Percentiles rank a stretch among this genome's conserved stretches.
These are phyloP conservation scores for Fomitopsis palustris DNA, from an alignment of 1,284 basidiomycete species.

Conservation along the genomic window DNA sequence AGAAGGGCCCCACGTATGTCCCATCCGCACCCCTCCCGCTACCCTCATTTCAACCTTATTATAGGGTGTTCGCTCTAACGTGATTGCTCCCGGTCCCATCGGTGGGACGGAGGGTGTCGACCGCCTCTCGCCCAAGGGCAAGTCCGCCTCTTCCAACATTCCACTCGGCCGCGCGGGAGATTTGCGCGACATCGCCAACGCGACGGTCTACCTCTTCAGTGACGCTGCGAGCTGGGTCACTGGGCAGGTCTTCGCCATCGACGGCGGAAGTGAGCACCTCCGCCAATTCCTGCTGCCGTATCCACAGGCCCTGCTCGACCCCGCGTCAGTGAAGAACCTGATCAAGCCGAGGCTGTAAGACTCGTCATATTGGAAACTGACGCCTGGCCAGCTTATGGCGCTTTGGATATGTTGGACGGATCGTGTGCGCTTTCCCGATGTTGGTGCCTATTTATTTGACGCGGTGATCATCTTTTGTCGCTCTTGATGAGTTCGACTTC, in stretches of 20 bases:
- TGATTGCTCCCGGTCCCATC: conserved; percentile 89
- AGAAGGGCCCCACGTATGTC: conserved; percentile 73
- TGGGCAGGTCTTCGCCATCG: conserved; percentile 68
- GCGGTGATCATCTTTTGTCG: no score
- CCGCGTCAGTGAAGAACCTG: conserved; percentile 36
- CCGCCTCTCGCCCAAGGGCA: conserved; percentile 51
- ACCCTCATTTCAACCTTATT: neutral
- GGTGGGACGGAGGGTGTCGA: conserved; percentile 83
- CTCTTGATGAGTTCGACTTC: no score
- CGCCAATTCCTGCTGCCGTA: conserved; percentile 54
- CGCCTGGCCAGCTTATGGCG: no score
- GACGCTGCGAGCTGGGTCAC: conserved; percentile 82
- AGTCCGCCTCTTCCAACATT: conserved; percentile 22
- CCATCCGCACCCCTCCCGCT: neutral
- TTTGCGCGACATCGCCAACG: conserved; percentile 76
- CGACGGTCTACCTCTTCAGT: conserved; percentile 86
- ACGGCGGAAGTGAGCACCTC: conserved; percentile 63
- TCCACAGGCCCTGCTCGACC: conserved; percentile 63
- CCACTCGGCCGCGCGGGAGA: conserved; percentile 69
- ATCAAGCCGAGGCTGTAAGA: conserved; percentile 39
- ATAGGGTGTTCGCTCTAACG: conserved; percentile 87
- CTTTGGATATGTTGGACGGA: no score
- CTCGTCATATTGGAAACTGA: neutral
- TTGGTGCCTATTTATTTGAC: no score
- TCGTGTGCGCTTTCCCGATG: no score